Base-by-base conservation (phyloP, 768 basidiomycete genomes). In the Peribolospora baueri region DNA sequence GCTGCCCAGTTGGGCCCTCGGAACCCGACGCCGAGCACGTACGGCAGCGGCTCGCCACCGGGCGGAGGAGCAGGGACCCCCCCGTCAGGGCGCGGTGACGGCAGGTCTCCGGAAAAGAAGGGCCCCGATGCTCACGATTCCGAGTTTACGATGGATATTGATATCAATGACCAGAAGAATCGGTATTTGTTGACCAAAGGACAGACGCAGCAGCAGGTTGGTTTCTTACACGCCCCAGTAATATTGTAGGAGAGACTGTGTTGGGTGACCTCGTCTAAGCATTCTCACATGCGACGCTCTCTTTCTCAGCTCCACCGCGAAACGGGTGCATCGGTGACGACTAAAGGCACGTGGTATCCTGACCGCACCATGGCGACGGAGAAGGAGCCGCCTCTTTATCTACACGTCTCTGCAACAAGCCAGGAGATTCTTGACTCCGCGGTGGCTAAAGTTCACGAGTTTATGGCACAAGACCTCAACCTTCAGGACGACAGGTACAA, bases 81-180 rank as follows among this genome's bases (percentile, higher is more conserved):
- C 25, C 25, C 25, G 25, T 25, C 25, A 25, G 25, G 25, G 25
- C 25, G 1, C 25, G 25, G 25, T 25, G 25, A 25, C 25, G 25
- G 25, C 25, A 25, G 25, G 25, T 25, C 25, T 25, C 25, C 25
- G 25, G 25, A 25, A 25, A 25, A 25, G 25, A 25, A 25, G 25
- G 25, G 25, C 25, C 25, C 25, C 25, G 25, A 25, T 25, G 25
- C 25, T 25, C 25, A 25, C 25, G 25, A 25, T 25, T 25, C 74
- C 47, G 84, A 83, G 49, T 95, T 80, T 61, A 80, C 78, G 9
- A 76, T 84, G 60, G 85, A 93, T 64, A 90, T 95, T 55, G 91
- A 95, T 66, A 93, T 97, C 67, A 95, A 97, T 66, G 90, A 97
- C 68, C 73, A 88, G 51, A 72, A 90, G 66, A 97, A 97, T 69